Evolutionary conservation across 208 protist genomes (phyloP).

Genomic region (Perkinsela sp.): DNA sequence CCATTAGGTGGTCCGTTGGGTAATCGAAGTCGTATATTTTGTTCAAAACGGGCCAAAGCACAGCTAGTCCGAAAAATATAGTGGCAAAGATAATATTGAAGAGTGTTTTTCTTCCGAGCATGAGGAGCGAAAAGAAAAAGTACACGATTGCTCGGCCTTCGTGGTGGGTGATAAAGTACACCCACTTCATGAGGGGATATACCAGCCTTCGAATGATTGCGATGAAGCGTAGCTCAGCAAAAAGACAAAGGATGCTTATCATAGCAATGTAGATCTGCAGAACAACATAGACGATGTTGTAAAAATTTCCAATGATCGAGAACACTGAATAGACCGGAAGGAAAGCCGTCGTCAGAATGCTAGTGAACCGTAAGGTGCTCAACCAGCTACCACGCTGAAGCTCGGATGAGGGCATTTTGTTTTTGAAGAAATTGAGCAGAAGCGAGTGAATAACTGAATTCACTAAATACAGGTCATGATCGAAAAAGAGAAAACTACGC

Average conservation of each 20-base stretch:
- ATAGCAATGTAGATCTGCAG: neutral
- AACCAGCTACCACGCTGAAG: constrained; percentile 20
- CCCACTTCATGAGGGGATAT: neutral
- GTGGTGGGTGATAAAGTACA: neutral
- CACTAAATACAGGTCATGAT: no score
- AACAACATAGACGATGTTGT: neutral
- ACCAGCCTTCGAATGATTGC: neutral
- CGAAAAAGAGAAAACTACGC: no score
- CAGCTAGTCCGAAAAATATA: neutral
- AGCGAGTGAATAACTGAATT: no score
- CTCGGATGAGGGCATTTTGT: no score
- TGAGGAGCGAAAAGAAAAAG: neutral
- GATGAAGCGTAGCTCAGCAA: neutral
- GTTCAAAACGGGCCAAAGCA: neutral
- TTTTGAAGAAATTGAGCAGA: no score
- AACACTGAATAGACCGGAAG: neutral
- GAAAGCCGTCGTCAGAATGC: neutral
- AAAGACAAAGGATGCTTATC: neutral
- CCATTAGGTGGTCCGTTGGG: neutral
- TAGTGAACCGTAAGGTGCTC: constrained; percentile 7
- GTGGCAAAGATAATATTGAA: neutral
- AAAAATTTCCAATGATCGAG: neutral
- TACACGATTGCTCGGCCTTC: neutral
- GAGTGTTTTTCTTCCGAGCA: neutral
- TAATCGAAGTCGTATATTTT: neutral